Evolutionary conservation across 768 basidiomycete genomes (phyloP), one percentile per base, ranked within the genome.

Genomic region (Naganishia antarctica): DNA sequence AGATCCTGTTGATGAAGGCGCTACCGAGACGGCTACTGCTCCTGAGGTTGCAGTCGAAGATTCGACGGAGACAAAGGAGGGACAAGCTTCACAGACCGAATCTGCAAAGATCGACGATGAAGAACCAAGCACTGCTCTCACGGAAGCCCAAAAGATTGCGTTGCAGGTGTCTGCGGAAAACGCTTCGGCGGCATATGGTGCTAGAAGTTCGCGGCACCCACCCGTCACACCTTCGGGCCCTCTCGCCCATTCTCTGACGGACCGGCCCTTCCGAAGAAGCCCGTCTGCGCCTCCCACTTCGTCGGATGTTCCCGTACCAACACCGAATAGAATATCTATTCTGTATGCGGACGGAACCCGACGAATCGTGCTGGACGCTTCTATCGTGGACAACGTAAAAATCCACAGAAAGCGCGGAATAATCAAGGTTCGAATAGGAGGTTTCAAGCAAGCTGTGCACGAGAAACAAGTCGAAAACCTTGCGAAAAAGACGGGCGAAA

Each of bases 301-400:
- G 28, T 64, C 63, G 40, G 59, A 66, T 13, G 65, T 65, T 32
- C 69, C 67, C 1, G 66, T 65, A 28, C 78, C 76, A 1, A 69
- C 70, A 7, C 65, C 70, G n/a, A 78, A 81, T 61, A 72, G 81
- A 21, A 69, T 99, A n/a, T 96, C 93, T 8, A 91, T 98, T 75
- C 88, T 94, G 0, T 99, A 96, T 78, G 91, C 91, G 62, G 87
- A 87, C 46, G 91, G 91, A 53, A 87, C 87, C 64, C 82, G 90
- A 51, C 83, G 96, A 43, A 81, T 99, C 53, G 87, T 96, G 28
- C 81, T 98, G 64, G 87, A 98, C 75, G 89, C 94, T 1, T 87
- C 88, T 68, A 84, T 88, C 29, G 90, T 98, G 23, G 85, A 90
- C 44, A 82, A 81, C 51, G 81, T 99, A 61, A 86, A 85, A 70